Evolutionary conservation across 345 rosid species (phyloP), one percentile per base, ranked within the genome.

Genomic region (Salix exigua): DNA sequence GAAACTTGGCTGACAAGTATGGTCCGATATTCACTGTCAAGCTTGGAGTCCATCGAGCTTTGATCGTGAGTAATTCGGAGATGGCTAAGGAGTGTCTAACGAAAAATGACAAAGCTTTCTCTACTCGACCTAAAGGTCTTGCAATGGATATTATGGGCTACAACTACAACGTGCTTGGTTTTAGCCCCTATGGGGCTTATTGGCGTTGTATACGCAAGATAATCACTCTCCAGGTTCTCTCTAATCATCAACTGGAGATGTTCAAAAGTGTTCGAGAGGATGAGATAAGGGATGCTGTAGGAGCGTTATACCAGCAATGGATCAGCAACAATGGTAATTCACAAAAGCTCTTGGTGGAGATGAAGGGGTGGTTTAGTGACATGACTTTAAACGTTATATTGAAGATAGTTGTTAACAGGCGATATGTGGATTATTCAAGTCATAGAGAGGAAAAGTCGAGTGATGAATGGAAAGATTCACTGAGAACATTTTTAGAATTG

Each of bases 21-120:
- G 87, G 87, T 19, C 75, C 80, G 5, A 74, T 84, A 38, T 87
- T 87, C 75, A 79, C 83, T 18, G 44, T 87, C 79, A 75, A 73
- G 74, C 11, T 84, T 25, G 85, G 89, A 1, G 31, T 73, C 7
- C 65, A 67, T 51, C 62, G 58, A 23, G 60, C 85, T 1, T 10
- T 85, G 33, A 78, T 85, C 0, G 85, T 80, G 6, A 84, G 74
- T 65, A 68, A 53, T 44, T 78, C 77, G 84, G 83, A 84, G 42
- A 28, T 61, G 1, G 83, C 80, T 7, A 76, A 78, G 53, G 85
- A 83, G 51, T 85, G 88, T 30, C 76, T 85, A 25, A 78, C 78
- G 38, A 79, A 73, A 68, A 73, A 82, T 16, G 89, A 86, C 65
- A 73, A n/a, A 50, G 80, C 28, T 2, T 71, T 83, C 19, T 79